Percentiles rank a stretch among this genome's conserved stretches.
Evolutionary conservation across 2,329 filamentous ascomycete genomes (phyloP).

Genomic region (Teratosphaeria destructans): DNA sequence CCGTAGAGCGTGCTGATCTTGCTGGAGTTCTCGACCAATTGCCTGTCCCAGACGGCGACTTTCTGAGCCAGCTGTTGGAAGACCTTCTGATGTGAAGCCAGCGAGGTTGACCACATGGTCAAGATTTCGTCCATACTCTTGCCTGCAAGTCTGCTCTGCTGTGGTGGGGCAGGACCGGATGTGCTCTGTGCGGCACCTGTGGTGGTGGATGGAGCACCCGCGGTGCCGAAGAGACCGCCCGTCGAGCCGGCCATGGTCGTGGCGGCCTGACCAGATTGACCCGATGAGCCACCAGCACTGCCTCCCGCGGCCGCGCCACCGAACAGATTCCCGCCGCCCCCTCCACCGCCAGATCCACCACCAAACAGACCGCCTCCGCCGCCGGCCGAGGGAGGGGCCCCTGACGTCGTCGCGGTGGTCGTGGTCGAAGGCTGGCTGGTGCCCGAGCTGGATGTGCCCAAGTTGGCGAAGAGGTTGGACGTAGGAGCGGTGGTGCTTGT

Average conservation of each 20-base stretch:
- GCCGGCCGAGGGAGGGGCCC: conserved; percentile 1
- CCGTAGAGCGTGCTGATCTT: conserved; percentile 91
- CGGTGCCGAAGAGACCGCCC: conserved; percentile 6
- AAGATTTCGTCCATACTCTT: conserved; percentile 99
- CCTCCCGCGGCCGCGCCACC: not conserved
- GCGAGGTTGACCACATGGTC: conserved; percentile 87
- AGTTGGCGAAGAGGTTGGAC: conserved; percentile 6
- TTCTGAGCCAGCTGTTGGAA: conserved; percentile 85
- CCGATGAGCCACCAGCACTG: not conserved
- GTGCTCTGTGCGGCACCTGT: conserved; percentile 33
- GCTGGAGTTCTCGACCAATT: conserved; percentile 85
- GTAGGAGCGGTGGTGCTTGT: conserved; percentile 2
- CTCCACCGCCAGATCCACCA: not conserved
- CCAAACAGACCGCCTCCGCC: conserved; percentile 1
- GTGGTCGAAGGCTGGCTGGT: conserved; percentile 6
- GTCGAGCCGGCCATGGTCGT: conserved; percentile 1
- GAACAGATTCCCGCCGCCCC: not conserved
- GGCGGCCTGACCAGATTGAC: not conserved
- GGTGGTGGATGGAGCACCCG: not conserved
- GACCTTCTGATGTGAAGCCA: conserved; percentile 93
- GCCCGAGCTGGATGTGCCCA: conserved; percentile 2
- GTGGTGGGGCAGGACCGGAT: conserved; percentile 65
- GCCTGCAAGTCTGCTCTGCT: conserved; percentile 82
- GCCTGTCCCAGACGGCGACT: conserved; percentile 82
- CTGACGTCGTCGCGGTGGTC: conserved; percentile 2